Conservation (phyloP, 106 monocot genomes). For the Gastrodia elata region DNA sequence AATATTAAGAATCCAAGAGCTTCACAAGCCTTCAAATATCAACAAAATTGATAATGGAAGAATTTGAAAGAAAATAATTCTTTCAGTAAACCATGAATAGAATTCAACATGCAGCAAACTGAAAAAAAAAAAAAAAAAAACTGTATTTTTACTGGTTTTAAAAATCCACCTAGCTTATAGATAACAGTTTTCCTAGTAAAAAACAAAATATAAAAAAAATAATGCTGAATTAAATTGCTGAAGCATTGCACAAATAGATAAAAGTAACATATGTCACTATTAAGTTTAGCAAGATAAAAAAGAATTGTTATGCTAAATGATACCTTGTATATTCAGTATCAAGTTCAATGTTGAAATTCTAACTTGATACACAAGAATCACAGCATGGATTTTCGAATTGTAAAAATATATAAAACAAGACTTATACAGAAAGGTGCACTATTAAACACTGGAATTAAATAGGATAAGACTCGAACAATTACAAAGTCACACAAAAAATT, state of each 20-base stretch:
- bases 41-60: not conserved
- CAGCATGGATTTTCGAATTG: not conserved
- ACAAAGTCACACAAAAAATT: not conserved
- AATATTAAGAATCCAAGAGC: not conserved
- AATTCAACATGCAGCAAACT: no score
- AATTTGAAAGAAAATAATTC: not conserved
- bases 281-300: not conserved
- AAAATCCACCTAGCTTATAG: no score
- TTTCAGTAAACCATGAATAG: not conserved
- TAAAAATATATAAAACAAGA: not conserved
- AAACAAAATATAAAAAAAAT: no score
- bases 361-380: not conserved
- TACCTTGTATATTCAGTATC: not conserved
- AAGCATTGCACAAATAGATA: not conserved
- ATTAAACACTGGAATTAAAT: not conserved
- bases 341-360: not conserved
- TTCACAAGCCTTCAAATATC: not conserved
- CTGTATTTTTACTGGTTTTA: no score
- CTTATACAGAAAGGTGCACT: not conserved
- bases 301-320: not conserved
- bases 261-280: not conserved
- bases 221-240: not conserved
- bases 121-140: no score
- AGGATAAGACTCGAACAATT: not conserved
- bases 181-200: not conserved